Evolutionary conservation across 495 filamentous ascomycete species (phyloP), one percentile per base, ranked within the genome.

Genomic region (Penicillium ucsense): DNA sequence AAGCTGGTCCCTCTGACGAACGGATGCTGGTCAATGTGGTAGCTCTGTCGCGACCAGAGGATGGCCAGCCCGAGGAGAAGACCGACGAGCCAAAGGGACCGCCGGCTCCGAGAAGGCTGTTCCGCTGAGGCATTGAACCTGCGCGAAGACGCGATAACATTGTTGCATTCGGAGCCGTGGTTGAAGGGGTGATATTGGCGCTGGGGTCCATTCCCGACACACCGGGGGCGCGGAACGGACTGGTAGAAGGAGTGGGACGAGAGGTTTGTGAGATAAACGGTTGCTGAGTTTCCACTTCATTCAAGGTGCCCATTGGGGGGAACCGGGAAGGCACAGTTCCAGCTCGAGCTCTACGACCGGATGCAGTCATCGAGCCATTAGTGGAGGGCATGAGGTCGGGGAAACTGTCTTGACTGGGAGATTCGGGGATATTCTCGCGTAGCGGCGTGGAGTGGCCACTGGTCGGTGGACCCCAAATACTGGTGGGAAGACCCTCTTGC

Each of bases 251-350:
- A 9, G 89, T 92, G 30, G 88, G 86, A 50, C 89, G 83, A 27
- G 87, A 88, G 11, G 86, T 86, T 57, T 91, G 89, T 31, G 89
- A 76, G 45, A 88, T 75, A 28, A 88, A 71, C 0, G 81, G 69
- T 47, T 85, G 78, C 40, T 83, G 72, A 52, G 75, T 65, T 41
- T 79, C 78, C 37, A 81, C 61, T 45, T 80, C 77, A 37, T 73
- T 81, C 30, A 78, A 70, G 6, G 67, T 68, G 44, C 76, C 82
- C 43, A 80, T 84, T 12, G 89, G 86, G 42, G 84, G 81, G 63
- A 98, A 95, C 48, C 89, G 82, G 34, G 92, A 98, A 31, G 92
- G 92, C 20, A 98, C 84, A n/a, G 92, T 98, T 52, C 92, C 92
- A 46, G 92, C 92, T 66, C 92, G 82, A 44, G 89, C 83, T 54